Percentiles rank a stretch among this genome's conserved stretches.
Evolutionary conservation across 2,329 filamentous ascomycete genomes (phyloP).

Genomic region (Alternaria arborescens): DNA sequence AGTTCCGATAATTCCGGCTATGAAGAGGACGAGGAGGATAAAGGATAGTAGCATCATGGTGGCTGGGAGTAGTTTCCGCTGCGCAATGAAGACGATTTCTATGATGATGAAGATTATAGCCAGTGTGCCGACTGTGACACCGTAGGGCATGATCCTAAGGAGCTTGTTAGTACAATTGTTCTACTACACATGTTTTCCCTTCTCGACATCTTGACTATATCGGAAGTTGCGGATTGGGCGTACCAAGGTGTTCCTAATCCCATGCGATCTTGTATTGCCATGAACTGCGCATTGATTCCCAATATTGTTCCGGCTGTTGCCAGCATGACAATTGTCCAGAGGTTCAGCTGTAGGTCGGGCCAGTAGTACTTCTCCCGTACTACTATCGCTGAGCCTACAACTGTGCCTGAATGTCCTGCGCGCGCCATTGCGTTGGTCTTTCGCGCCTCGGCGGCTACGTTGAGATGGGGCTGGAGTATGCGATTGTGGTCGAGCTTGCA

Average conservation of each 20-base stretch:
- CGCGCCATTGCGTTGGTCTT: constrained; percentile 46
- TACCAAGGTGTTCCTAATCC: constrained; percentile 68
- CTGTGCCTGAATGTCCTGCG: constrained; percentile 41
- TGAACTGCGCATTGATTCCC: constrained; percentile 68
- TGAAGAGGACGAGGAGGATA: constrained; percentile 68
- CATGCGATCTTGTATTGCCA: constrained; percentile 65
- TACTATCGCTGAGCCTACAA: constrained; percentile 52
- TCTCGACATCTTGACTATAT: background rate
- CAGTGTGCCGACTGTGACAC: constrained; percentile 65
- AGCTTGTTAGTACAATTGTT: background rate
- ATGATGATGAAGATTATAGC: constrained; percentile 67
- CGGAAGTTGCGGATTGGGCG: constrained; percentile 20
- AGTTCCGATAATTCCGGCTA: constrained; percentile 70
- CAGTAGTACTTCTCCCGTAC: constrained; percentile 66
- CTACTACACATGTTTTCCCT: background rate
- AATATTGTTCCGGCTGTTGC: constrained; percentile 65
- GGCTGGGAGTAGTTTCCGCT: constrained; percentile 65
- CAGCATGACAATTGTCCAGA: constrained; percentile 71
- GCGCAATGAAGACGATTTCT: constrained; percentile 64
- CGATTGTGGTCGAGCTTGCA: background rate
- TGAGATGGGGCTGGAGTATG: background rate
- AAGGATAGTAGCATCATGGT: constrained; percentile 68
- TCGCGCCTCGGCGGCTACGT: constrained; percentile 6
- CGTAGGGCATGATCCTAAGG: constrained; percentile 70
- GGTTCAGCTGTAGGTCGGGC: constrained; percentile 70